Base-by-base conservation (phyloP, 202 grass and related monocot species). In the Carex arenaria region DNA sequence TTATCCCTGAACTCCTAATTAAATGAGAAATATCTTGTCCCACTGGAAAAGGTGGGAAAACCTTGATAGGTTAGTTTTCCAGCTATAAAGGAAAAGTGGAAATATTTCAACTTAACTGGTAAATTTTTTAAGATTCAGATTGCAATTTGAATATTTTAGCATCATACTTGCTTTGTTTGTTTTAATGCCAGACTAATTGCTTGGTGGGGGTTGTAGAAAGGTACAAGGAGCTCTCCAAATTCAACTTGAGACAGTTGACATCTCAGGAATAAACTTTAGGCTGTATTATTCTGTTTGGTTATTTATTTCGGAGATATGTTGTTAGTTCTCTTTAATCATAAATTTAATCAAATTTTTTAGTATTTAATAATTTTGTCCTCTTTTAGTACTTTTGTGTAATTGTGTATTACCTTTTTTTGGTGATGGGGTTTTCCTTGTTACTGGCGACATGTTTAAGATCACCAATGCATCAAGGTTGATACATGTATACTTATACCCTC, bases 201-300 rank as follows among this genome's bases (percentile, higher is more conserved):
- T 78, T 92, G 83, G 83, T 98, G 17, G 95, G 95, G 30, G 89
- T 93, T 4, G 93, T 90, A 49, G 91, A 95, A 87, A 95, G 81
- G 54, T 98, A 98, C 67, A 95, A 95, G 30, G 84, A 92, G 81
- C 89, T 98, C 17, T 80, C 92, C 17, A 98, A 95, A 85, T 98
- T 93, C 91, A 95, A 98, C 80, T 57, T 95, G 54, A 95, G 93
- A 88, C 89, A 98, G 87, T 88, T 98, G 67, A 93, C 93, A 6
- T 88, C 91, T 57, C 68, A 95, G 67, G 79, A 93, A 84, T 87
- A 87, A 80, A 51, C 20, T 67, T 54, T 26, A 62, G 38, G 23
- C 47, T 28, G 2, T n/a, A 49, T 17, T 64, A 23, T 77, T 4
- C 8, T 77, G 52, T 77, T 77, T 56, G 42, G n/a, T 34, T 77